Percentiles rank a stretch among this genome's conserved stretches.
Conservation (phyloP, 2,329 filamentous ascomycete species). For the Ascochyta pisi region DNA sequence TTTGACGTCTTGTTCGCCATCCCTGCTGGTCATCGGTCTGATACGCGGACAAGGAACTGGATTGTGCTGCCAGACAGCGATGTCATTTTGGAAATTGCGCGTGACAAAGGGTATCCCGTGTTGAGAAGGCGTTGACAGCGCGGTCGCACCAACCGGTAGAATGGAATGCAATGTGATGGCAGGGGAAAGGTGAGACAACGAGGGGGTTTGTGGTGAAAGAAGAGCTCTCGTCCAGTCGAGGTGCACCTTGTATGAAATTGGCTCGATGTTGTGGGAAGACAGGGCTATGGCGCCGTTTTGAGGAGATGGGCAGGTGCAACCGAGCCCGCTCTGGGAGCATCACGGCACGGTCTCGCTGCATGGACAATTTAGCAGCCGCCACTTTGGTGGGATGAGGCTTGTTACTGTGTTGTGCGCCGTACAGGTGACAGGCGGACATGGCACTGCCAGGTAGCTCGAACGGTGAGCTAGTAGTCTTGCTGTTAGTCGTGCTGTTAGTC, state of each 20-base stretch:
- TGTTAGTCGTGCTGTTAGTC: too few relatives aligned
- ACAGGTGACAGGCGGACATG: background rate
- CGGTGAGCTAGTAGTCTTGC: background rate
- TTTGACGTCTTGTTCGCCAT: slow-evolving; percentile 1
- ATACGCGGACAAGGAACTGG: slow-evolving; percentile 1
- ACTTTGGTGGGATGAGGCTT: slow-evolving; percentile 4
- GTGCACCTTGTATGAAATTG: background rate
- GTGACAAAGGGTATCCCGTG: slow-evolving; percentile 12
- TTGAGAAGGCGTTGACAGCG: background rate
- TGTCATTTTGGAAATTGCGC: slow-evolving; percentile 9
- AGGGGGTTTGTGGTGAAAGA: background rate
- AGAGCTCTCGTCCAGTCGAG: background rate
- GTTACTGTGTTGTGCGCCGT: background rate
- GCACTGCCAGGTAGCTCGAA: background rate
- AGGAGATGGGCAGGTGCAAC: slow-evolving; percentile 7
- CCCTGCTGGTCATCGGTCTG: background rate
- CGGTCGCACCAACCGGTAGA: slow-evolving; percentile 5
- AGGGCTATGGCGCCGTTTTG: slow-evolving; percentile 9
- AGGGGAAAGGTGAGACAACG: slow-evolving; percentile 1
- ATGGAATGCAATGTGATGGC: slow-evolving; percentile 10
- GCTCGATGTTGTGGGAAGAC: slow-evolving; percentile 1
- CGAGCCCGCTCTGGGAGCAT: background rate
- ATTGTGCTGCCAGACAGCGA: background rate
- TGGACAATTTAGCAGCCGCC: background rate
- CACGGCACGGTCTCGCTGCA: slow-evolving; percentile 1